phyloP scores from a whole-genome alignment of 257 asterid species.

The Nicotiana knightiana region DNA sequence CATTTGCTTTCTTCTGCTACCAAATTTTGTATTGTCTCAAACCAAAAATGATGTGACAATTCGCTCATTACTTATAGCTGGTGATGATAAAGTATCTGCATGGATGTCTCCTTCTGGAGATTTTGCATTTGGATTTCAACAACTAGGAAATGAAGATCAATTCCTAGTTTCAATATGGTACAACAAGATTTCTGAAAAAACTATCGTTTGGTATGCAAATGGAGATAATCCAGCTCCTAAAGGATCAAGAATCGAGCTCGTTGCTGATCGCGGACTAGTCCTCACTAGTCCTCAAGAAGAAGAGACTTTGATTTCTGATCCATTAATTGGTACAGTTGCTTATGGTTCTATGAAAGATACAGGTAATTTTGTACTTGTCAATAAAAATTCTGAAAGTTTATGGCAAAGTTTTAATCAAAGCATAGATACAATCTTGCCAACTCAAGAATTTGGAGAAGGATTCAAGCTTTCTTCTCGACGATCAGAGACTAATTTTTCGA shows the following conservation, averaged over 20 bases:
- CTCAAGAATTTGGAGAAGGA: conserved; percentile 14
- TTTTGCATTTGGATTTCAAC: conserved; percentile 40
- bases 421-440: conserved; percentile 37
- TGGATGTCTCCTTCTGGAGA: conserved; percentile 39
- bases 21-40: conserved; percentile 8
- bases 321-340: background rate
- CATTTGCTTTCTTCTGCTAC: background rate
- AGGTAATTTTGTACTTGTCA: conserved; percentile 30
- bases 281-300: conserved; percentile 12
- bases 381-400: background rate
- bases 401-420: conserved; percentile 33
- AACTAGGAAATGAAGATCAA: conserved; percentile 15
- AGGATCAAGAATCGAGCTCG: conserved; percentile 32
- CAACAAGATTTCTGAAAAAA: conserved; percentile 30
- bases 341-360: conserved; percentile 37
- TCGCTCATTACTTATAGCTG: conserved; percentile 16
- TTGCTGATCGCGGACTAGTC: conserved; percentile 21
- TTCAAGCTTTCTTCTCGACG: conserved; percentile 23
- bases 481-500: conserved; percentile 19
- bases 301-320: conserved; percentile 10
- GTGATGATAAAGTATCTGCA: conserved; percentile 8
- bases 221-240: conserved; percentile 14
- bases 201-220: conserved; percentile 34
- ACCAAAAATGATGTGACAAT: background rate
- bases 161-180: conserved; percentile 39